These are phyloP conservation scores for Pythium pyrilobum DNA, from an alignment of 352 stramenopile species.

Conservation along the genomic window DNA sequence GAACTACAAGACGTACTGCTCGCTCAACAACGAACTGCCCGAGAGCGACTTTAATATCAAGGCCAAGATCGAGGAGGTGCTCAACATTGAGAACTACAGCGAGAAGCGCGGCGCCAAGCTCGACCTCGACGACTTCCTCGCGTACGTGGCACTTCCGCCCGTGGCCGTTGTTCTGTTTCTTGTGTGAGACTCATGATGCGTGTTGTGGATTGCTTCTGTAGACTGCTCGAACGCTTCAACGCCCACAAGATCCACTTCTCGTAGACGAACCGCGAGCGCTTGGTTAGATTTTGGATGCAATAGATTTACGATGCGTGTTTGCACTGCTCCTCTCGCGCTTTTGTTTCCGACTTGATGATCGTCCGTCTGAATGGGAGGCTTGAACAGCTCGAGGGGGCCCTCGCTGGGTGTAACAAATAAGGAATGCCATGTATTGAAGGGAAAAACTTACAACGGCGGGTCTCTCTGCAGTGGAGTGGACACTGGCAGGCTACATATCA, in stretches of 20 bases:
- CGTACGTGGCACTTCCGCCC: too few species aligned
- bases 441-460: not conserved
- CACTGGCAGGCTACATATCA: not conserved
- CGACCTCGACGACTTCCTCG: slow-evolving; percentile 97
- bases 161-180: not conserved
- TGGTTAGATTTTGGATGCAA: not conserved
- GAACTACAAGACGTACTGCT: slow-evolving; percentile 95
- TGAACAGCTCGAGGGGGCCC: too few species aligned
- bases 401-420: too few species aligned
- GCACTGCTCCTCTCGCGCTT: too few species aligned
- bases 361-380: too few species aligned
- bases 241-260: slow-evolving; percentile 96
- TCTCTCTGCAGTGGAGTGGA: too few species aligned
- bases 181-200: not conserved
- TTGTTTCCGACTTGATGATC: too few species aligned
- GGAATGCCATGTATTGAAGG: too few species aligned
- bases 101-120: slow-evolving; percentile 94
- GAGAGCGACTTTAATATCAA: slow-evolving; percentile 88
- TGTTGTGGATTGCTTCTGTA: slow-evolving; percentile 17
- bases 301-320: not conserved
- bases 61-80: slow-evolving; percentile 90
- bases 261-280: slow-evolving; percentile 20
- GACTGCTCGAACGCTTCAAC: slow-evolving; percentile 95
- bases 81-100: slow-evolving; percentile 83
- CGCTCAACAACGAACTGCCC: slow-evolving; percentile 86